These are phyloP conservation scores for Austroboletus novae-zelandiae DNA, from an alignment of 1,284 basidiomycete genomes.

Conservation along the genomic window DNA sequence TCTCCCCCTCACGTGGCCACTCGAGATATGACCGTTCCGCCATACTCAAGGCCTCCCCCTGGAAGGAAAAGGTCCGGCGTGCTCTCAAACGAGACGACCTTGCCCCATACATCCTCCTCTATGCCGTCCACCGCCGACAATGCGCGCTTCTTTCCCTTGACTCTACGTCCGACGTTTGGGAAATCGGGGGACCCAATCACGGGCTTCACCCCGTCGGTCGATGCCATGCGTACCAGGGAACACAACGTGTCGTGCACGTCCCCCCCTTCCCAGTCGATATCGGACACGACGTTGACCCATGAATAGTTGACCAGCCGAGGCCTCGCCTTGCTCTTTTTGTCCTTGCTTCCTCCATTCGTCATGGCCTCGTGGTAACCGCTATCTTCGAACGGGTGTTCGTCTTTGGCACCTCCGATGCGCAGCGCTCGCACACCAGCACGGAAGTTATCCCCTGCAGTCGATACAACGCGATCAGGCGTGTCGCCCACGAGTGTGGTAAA, in stretches of 20 bases:
- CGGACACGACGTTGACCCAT: slow-evolving; percentile 70
- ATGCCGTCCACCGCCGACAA: slow-evolving; percentile 13
- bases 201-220: slow-evolving; percentile 44
- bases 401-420: slow-evolving; percentile 36
- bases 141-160: slow-evolving; percentile 27
- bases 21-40: slow-evolving; percentile 33
- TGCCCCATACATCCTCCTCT: slow-evolving; percentile 25
- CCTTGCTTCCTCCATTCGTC: slow-evolving; percentile 16
- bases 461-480: slow-evolving; percentile 55
- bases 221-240: slow-evolving; percentile 52
- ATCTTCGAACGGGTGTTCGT: slow-evolving; percentile 30
- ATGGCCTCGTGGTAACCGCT: slow-evolving; percentile 28
- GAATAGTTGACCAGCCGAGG: slow-evolving; percentile 56
- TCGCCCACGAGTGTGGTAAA: slow-evolving; percentile 80
- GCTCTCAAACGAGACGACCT: slow-evolving; percentile 40
- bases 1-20: slow-evolving; percentile 22
- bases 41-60: slow-evolving; percentile 27
- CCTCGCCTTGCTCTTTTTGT: slow-evolving; percentile 31
- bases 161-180: slow-evolving; percentile 1
- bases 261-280: slow-evolving; percentile 78
- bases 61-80: slow-evolving; percentile 37
- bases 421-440: slow-evolving; percentile 66
- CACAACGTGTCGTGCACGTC: slow-evolving; percentile 65
- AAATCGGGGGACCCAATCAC: slow-evolving; percentile 34
- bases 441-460: slow-evolving; percentile 68